Evolutionary conservation across 1,284 basidiomycete genomes (phyloP), one percentile per base, ranked within the genome.

Genomic region (Apiotrichum laibachii): DNA sequence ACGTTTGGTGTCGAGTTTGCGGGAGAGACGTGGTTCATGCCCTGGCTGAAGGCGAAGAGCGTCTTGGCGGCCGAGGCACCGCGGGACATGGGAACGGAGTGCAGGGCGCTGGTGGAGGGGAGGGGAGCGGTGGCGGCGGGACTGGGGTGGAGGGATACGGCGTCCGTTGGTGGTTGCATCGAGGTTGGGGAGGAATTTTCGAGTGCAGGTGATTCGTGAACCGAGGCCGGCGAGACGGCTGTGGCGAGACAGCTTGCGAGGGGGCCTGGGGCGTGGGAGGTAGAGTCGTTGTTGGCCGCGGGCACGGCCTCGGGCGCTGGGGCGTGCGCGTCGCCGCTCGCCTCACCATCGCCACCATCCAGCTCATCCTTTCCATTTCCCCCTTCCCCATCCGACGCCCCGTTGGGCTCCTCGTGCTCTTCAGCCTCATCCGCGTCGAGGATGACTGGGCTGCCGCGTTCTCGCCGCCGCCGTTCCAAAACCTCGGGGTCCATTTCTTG

Each of bases 381-480:
- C 5, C 34, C n/a, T 11, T 7, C 26, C 31, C n/a, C 21, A 26
- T 19, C 42, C 31, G 8, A 13, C 10, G 16, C 22, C 37, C 15
- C 33, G n/a, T 21, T 35, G 16, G 13, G 43, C 43, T 37, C 21
- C 12, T 52, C 44, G 21, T 13, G 46, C 34, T 19, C 42, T 1
- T 26, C 58, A 10, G 11, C 22, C 19, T 10, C 37, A 46, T 9
- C 33, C 40, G 15, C 60, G 21, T 57, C 60, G 10, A 55, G 19
- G n/a, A 61, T 44, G 22, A 57, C 46, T 1, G 52, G 61, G n/a
- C 49, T 45, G 31, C 57, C 56, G 21, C 54, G 33, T 39, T 59
- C 57, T 8, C 45, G 19, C 18, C 35, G 34, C 61, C 53, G 56
- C 35, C 48, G 35, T 45, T 40, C 45, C 21, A 35, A n/a, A 13